Evolutionary conservation across 2,329 filamentous ascomycete species (phyloP).

Genomic region (Pseudogymnoascus sp.): DNA sequence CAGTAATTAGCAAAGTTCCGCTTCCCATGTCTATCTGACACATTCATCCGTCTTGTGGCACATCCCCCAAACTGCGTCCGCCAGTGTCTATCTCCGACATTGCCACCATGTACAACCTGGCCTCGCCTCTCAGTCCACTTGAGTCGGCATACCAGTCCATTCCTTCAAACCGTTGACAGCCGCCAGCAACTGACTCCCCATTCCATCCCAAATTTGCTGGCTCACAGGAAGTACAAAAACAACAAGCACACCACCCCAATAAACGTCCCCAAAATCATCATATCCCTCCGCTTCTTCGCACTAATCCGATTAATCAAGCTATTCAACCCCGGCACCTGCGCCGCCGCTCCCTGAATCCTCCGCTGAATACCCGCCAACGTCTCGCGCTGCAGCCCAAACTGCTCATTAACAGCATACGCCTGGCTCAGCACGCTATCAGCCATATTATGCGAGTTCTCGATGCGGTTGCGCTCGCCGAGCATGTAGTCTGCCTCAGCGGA

Average conservation of each 20-base stretch:
- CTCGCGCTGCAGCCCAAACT: slow-evolving; percentile 78
- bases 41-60: not conserved
- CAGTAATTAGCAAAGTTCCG: slow-evolving; percentile 3
- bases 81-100: not conserved
- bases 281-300: slow-evolving; percentile 88
- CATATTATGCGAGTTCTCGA: slow-evolving; percentile 85
- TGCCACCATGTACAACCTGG: not conserved
- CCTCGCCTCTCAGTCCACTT: not conserved
- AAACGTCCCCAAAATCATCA: slow-evolving; percentile 84
- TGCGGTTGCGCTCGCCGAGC: slow-evolving; percentile 75
- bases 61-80: not conserved
- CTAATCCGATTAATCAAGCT: slow-evolving; percentile 86
- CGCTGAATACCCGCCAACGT: slow-evolving; percentile 82
- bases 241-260: slow-evolving; percentile 87
- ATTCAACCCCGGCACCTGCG: slow-evolving; percentile 89
- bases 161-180: not conserved
- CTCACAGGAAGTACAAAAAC: slow-evolving; percentile 69
- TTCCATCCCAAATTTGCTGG: slow-evolving; percentile 10
- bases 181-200: not conserved
- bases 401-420: slow-evolving; percentile 94
- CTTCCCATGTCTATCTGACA: slow-evolving; percentile 4
- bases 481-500: slow-evolving; percentile 92
- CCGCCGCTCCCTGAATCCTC: slow-evolving; percentile 80
- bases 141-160: not conserved
- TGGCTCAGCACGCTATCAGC: slow-evolving; percentile 87